Evolutionary conservation across 2,329 filamentous ascomycete species (phyloP), one percentile per base, ranked within the genome.

Genomic region (Paraconiothyrium brasiliense): DNA sequence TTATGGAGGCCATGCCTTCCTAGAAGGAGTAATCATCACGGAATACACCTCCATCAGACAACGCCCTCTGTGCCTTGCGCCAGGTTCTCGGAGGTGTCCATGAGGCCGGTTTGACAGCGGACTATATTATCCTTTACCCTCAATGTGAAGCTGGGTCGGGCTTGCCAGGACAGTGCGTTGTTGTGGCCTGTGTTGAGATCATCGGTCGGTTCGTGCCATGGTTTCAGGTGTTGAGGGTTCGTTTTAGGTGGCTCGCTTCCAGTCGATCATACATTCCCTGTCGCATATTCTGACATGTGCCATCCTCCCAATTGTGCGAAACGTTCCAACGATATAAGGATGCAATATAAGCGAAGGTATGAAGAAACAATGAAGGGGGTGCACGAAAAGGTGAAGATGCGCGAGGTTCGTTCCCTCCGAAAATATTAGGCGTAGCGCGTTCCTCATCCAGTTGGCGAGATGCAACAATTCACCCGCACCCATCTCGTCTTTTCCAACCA

Each of bases 181-280:
- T 50, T 46, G 46, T 50, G 37, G 55, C 46, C 32, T 39, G 54
- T 4, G 54, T 37, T 35, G 14, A 1, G 35, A 22, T 35, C 46
- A 3, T 14, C n/a, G 14, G 16, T 9, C 16, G 46, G 46, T 35
- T 37, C 24, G 34, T 50, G 47, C 55, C 20, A 13, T 14, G 24
- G 55, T 57, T 57, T 57, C 55, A 57, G 55, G 35, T 32, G 55
- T 49, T 34, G 34, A 44, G 16, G 46, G 37, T 14, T 7, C 35
- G 51, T 54, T 43, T 54, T 27, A 24, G 14, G 20, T 54, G 51
- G n/a, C 39, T 35, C 20, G 39, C 51, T 30, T 41, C 32, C 3
- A 41, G 47, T 32, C 37, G 44, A 41, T 57, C 46, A 41, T 10
- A 50, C 55, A 37, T 27, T 43, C 4, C 44, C 22, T 43, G 34